Base-by-base conservation (phyloP, 2,329 filamentous ascomycete genomes). In the Pseudocercospora fuligena region DNA sequence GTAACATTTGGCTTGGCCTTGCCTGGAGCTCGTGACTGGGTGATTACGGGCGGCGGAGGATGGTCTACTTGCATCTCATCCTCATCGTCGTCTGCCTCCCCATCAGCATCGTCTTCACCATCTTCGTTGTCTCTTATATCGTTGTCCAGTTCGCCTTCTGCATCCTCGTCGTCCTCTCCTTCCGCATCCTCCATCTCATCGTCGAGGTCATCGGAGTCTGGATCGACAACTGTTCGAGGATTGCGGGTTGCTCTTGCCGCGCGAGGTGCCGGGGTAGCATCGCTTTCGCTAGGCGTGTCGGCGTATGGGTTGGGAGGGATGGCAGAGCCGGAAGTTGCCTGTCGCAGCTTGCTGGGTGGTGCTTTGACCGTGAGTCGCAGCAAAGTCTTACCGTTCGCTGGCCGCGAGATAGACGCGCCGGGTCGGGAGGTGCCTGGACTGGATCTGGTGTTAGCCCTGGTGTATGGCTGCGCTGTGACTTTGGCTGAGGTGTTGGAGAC, bases 291-390 rank as follows among this genome's bases (percentile, higher is more conserved):
- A 14, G 64, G 67, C n/a, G 65, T 67, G 36, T 75, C 74, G 29
- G 72, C 69, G 40, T 77, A 76, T 27, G 75, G 72, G 54, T 77
- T 76, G 25, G 76, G 75, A 25, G 75, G 74, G 3, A 76, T 67
- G 27, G 57, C 72, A 29, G 77, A 70, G 64, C 75, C 79, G 46
- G 79, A 79, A 0, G 81, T 84, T 43, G 82, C 83, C 65, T 84
- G 80, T 62, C 82, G 78, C 25, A 85, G 78, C 75, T 82, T 84
- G 75, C 78, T 82, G 19, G 83, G 82, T 2, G 81, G 80, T 14
- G 82, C 82, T 68, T 84, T 84, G 69, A 85, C 82, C 46, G 82
- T 85, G 66, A 85, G 78, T 64, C 80, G 78, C 64, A 84, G 80
- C 60, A 80, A 82, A 66, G 80, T 80, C 66, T 79, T 80, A 49